Conservation (phyloP, 202 grass and related monocot species). For the Hordeum pubiflorum region DNA sequence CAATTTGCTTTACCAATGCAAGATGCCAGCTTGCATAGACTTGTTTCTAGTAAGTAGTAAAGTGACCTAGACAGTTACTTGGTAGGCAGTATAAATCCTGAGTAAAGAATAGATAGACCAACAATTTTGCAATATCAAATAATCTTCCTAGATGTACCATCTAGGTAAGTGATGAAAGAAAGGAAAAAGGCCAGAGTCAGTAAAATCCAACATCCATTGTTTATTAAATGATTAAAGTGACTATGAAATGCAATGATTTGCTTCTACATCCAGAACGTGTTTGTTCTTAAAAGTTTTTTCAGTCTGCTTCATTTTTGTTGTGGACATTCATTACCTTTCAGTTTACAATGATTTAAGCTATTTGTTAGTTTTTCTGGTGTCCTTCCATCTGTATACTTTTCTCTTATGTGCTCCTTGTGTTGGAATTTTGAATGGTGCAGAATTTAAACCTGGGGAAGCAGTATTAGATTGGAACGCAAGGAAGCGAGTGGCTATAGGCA, state of each 20-base stretch:
- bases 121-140: not conserved
- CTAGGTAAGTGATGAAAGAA: not conserved
- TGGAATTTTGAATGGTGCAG: constrained; percentile 34
- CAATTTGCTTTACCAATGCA: not conserved
- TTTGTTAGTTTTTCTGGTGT: not conserved
- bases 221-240: not conserved
- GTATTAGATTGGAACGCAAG: constrained; percentile 69
- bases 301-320: not conserved
- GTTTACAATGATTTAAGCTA: not conserved
- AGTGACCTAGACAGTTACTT: not conserved
- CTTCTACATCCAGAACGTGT: not conserved
- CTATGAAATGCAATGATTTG: not conserved
- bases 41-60: not conserved
- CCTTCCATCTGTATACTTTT: not conserved
- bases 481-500: constrained; percentile 76
- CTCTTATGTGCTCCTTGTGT: not conserved
- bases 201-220: not conserved
- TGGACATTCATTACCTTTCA: not conserved
- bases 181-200: not conserved
- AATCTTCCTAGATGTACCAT: not conserved
- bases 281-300: not conserved
- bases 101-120: not conserved
- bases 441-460: constrained; percentile 61
- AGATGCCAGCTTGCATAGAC: not conserved
- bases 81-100: not conserved